phyloP scores from a whole-genome alignment of 2,329 filamentous ascomycete species.

The Arthrobotrys sphaeroides region DNA sequence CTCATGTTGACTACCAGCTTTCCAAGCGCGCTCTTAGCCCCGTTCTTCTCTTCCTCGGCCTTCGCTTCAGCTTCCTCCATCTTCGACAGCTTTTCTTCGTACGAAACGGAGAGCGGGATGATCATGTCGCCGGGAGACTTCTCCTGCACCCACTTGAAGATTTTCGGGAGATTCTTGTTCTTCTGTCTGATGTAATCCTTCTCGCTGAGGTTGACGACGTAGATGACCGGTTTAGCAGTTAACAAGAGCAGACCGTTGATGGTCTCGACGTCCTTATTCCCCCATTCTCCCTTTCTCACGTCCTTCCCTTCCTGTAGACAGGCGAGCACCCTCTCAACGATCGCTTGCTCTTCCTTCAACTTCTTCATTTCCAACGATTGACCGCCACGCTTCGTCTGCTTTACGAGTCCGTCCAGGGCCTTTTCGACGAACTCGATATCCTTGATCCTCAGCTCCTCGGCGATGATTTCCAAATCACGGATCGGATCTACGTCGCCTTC shows the following conservation, averaged over 20 bases:
- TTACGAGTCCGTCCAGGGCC: constrained; percentile 87
- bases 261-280: constrained; percentile 94
- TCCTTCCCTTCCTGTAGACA: constrained; percentile 82
- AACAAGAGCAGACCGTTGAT: constrained; percentile 97
- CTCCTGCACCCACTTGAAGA: constrained; percentile 94
- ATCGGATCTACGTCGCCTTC: constrained; percentile 97
- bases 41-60: constrained; percentile 88
- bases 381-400: constrained; percentile 92
- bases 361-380: constrained; percentile 99
- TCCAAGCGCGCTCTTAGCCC: constrained; percentile 85
- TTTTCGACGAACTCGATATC: constrained; percentile 99
- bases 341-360: constrained; percentile 91
- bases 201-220: constrained; percentile 95
- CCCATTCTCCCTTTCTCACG: constrained; percentile 88
- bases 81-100: constrained; percentile 88
- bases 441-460: constrained; percentile 94
- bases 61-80: constrained; percentile 79
- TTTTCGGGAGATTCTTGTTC: constrained; percentile 97
- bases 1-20: constrained; percentile 95
- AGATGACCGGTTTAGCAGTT: constrained; percentile 95
- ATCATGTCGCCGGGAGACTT: constrained; percentile 87
- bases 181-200: constrained; percentile 98
- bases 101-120: constrained; percentile 89
- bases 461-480: constrained; percentile 94
- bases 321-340: constrained; percentile 86